A percentile compares a stretch with the other conserved stretches of the same genome.
Conservation (phyloP, 139 green algal genomes). For the Coelastrella sp. region DNA sequence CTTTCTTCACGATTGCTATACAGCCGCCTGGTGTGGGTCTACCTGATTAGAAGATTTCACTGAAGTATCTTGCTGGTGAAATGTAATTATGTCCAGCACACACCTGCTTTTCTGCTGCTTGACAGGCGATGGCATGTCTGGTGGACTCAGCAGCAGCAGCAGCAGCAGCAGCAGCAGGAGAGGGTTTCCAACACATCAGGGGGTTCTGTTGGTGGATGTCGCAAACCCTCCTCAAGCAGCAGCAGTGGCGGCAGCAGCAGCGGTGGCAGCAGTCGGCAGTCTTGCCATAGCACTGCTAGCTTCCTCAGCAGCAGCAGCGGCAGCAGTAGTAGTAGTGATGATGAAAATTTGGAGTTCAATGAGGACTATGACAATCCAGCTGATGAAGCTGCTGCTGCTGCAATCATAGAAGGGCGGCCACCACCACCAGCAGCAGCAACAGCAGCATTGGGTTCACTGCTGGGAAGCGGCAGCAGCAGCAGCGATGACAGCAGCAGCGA, state of each 20-base stretch:
- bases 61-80: too few species aligned
- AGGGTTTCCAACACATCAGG: not conserved
- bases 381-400: not conserved
- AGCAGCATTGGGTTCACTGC: too few species aligned
- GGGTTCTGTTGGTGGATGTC: not conserved
- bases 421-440: not conserved
- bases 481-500: too few species aligned
- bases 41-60: too few species aligned
- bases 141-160: constrained; percentile 37
- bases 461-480: too few species aligned
- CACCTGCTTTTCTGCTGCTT: not conserved
- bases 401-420: not conserved
- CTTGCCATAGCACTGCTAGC: not conserved
- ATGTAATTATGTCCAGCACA: too few species aligned
- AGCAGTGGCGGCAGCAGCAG: constrained; percentile 27
- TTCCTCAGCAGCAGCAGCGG: constrained; percentile 31
- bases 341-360: not conserved
- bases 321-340: constrained; percentile 1
- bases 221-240: not conserved
- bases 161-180: constrained; percentile 5
- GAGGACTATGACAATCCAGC: not conserved
- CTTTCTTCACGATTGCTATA: too few species aligned
- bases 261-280: not conserved
- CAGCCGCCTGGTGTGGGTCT: too few species aligned
- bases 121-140: constrained; percentile 27